phyloP scores from a whole-genome alignment of 2,329 filamentous ascomycete species.

The Colletotrichum camelliae region DNA sequence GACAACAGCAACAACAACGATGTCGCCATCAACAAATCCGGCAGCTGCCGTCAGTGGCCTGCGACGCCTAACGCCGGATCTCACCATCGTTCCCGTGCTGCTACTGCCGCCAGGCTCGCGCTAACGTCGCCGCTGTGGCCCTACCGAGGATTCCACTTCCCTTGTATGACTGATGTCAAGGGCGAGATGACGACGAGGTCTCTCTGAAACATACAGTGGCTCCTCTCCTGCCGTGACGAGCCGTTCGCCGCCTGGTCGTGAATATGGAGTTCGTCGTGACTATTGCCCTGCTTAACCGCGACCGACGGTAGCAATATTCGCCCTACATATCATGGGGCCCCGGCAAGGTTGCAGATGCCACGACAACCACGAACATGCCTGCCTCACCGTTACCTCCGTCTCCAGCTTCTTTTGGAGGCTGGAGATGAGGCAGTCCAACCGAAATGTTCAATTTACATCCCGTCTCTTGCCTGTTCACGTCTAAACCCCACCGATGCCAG shows the following conservation, averaged over 20 bases:
- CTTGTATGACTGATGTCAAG: neutral
- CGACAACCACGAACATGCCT: neutral
- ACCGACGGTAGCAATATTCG: neutral
- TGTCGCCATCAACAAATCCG: neutral
- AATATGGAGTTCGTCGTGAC: neutral
- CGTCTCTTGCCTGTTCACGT: neutral
- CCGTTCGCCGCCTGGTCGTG: neutral
- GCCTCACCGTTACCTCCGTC: neutral
- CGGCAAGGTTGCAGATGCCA: neutral
- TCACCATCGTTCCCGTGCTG: neutral
- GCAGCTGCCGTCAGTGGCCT: neutral
- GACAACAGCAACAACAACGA: neutral
- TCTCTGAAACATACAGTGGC: neutral
- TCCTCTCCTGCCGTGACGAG: neutral
- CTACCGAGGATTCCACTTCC: neutral
- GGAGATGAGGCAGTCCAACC: neutral
- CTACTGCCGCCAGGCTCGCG: neutral
- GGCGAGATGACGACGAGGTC: neutral
- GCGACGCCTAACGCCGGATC: neutral
- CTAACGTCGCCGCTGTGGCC: neutral
- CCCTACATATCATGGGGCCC: neutral
- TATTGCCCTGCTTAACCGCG: neutral
- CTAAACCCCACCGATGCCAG: neutral
- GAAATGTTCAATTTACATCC: neutral
- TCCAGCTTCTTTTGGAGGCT: neutral